Conservation (phyloP, 495 filamentous ascomycete species). For the Penicillium paradoxum region DNA sequence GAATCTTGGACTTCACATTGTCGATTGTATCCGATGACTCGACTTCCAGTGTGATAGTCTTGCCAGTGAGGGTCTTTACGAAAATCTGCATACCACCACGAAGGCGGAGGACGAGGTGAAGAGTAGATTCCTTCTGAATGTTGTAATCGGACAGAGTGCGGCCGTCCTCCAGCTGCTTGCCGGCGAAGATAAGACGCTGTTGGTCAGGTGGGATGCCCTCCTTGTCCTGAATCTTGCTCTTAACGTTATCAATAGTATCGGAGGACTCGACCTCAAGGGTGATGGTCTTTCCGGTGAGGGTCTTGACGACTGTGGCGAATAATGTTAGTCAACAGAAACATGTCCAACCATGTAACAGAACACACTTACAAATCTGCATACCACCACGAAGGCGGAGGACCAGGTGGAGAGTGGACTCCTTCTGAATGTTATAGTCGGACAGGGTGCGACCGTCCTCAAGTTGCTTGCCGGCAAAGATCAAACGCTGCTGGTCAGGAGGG, state of each 20-base stretch:
- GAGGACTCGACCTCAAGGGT: conserved; percentile 95
- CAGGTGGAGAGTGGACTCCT: conserved; percentile 92
- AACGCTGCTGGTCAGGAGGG: conserved; percentile 93
- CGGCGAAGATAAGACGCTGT: conserved; percentile 69
- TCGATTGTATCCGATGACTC: conserved; percentile 90
- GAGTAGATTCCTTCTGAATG: conserved; percentile 68
- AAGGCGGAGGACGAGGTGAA: conserved; percentile 65
- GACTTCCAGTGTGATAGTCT: conserved; percentile 68
- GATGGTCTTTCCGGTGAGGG: conserved; percentile 95
- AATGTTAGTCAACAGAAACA: conserved; percentile 19
- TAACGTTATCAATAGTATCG: conserved; percentile 96
- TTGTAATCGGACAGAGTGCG: conserved; percentile 70
- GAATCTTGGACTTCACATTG: conserved; percentile 97
- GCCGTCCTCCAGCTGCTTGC: conserved; percentile 68
- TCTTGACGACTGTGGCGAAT: too few relatives aligned
- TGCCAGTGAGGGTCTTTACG: conserved; percentile 68
- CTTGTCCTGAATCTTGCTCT: conserved; percentile 75
- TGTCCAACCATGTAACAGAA: neutral
- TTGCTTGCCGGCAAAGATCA: conserved; percentile 99
- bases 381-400: conserved; percentile 97
- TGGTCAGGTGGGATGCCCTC: conserved; percentile 76
- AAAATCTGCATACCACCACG: conserved; percentile 74
- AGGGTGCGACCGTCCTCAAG: conserved; percentile 95
- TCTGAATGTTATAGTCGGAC: conserved; percentile 98
- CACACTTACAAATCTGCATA: conserved; percentile 88